Evolutionary conservation across 73 alveolate genomes (phyloP).

Genomic region (Paramecium tetraurelia): DNA sequence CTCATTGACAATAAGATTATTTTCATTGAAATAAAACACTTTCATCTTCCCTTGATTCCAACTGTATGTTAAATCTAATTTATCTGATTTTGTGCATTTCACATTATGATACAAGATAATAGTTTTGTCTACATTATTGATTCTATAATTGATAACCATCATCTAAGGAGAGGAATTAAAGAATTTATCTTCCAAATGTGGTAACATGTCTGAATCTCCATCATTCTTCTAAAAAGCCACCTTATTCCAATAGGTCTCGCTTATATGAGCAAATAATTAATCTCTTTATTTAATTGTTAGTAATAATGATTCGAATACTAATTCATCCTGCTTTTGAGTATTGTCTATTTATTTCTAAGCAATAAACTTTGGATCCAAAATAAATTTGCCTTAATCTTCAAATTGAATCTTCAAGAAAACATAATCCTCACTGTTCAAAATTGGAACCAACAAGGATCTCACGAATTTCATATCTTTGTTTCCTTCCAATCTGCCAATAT

Average conservation of each 20-base stretch:
- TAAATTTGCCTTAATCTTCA: neutral
- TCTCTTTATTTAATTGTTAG: neutral
- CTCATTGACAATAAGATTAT: neutral
- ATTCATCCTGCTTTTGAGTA: neutral
- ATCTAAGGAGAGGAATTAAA: neutral
- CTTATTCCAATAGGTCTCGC: neutral
- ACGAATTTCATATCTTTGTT: constrained; percentile 20
- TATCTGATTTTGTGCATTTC: neutral
- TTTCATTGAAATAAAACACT: neutral
- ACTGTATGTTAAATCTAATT: neutral
- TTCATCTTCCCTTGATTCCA: neutral
- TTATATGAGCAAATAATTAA: neutral
- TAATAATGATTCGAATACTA: neutral
- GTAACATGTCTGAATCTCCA: constrained; percentile 25
- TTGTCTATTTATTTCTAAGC: neutral
- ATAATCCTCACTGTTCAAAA: neutral
- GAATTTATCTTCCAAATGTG: constrained; percentile 41
- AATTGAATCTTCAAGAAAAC: neutral
- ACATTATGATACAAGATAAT: neutral
- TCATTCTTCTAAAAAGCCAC: neutral
- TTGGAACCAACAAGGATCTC: neutral
- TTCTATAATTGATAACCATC: neutral
- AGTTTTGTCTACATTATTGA: neutral
- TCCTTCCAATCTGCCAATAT: neutral
- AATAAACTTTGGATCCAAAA: constrained; percentile 3